Evolutionary conservation across 768 basidiomycete species (phyloP).

Genomic region (Rhodotorula graminis): DNA sequence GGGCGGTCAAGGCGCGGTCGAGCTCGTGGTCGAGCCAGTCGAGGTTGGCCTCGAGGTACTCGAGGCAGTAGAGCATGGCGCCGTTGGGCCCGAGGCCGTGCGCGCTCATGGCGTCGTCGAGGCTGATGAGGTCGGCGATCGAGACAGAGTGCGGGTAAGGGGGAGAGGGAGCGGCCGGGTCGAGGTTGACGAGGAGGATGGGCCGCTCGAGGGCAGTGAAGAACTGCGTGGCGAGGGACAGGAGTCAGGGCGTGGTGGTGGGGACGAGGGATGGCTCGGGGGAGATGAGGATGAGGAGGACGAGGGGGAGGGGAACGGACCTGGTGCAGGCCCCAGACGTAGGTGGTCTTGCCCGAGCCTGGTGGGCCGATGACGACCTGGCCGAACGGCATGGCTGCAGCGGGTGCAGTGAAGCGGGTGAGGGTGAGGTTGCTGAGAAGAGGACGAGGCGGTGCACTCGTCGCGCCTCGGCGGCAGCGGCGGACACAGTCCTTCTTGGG

Average conservation of each 20-base stretch:
- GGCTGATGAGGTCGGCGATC: constrained; percentile 76
- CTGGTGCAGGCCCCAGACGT: constrained; percentile 51
- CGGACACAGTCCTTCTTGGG: too few relatives aligned
- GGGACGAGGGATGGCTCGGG: background rate
- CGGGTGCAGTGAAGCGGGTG: background rate
- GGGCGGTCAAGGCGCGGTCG: constrained; percentile 72
- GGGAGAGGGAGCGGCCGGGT: constrained; percentile 84
- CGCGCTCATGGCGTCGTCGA: constrained; percentile 78
- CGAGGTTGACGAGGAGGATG: constrained; percentile 86
- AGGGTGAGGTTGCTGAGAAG: background rate
- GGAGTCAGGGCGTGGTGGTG: background rate
- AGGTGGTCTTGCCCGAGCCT: constrained; percentile 51
- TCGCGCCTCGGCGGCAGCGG: too few relatives aligned
- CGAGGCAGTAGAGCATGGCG: constrained; percentile 91
- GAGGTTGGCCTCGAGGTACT: constrained; percentile 89
- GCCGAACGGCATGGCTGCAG: constrained; percentile 36
- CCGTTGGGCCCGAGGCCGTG: constrained; percentile 89
- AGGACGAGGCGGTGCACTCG: background rate
- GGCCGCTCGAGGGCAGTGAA: constrained; percentile 80
- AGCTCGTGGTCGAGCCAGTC: constrained; percentile 57
- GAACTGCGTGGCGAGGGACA: constrained; percentile 53
- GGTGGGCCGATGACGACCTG: constrained; percentile 49
- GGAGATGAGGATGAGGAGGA: background rate
- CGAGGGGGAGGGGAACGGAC: constrained; percentile 36
- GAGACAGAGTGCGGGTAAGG: constrained; percentile 88